phyloP scores from a whole-genome alignment of 192 early-diverging fungal species.

The Coemansia sp. region DNA sequence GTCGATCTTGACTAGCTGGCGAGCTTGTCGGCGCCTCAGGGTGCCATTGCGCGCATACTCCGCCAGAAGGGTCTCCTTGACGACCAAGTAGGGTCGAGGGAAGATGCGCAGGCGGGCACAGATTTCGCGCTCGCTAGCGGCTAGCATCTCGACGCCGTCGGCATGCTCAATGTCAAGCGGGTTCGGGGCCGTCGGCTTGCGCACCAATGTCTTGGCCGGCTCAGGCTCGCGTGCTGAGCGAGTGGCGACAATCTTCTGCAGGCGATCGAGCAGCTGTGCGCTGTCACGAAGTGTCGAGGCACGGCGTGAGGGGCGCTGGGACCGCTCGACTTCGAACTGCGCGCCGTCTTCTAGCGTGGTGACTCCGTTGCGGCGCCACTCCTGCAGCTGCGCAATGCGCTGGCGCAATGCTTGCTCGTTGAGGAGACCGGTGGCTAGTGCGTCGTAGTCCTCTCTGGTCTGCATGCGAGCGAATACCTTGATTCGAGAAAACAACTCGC shows the following conservation, averaged over 20 bases:
- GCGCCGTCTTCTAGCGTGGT: conserved; percentile 69
- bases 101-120: conserved; percentile 83
- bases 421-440: conserved; percentile 66
- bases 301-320: conserved; percentile 50
- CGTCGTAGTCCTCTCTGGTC: conserved; percentile 77
- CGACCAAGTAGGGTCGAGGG: conserved; percentile 84
- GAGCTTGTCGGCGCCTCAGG: conserved; percentile 71
- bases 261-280: conserved; percentile 44
- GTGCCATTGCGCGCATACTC: conserved; percentile 75
- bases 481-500: conserved; percentile 73
- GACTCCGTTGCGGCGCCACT: conserved; percentile 88
- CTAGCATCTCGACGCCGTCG: conserved; percentile 86
- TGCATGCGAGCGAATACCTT: conserved; percentile 88
- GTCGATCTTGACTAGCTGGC: conserved; percentile 92
- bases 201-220: conserved; percentile 8
- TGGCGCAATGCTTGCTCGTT: conserved; percentile 75
- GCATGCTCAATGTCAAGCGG: conserved; percentile 75
- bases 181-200: conserved; percentile 19
- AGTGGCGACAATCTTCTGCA: conserved; percentile 37
- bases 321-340: conserved; percentile 71
- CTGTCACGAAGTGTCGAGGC: conserved; percentile 49
- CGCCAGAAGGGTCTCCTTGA: conserved; percentile 87
- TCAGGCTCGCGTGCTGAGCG: conserved; percentile 15
- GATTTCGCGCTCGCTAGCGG: conserved; percentile 71
- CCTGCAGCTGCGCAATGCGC: conserved; percentile 81